These are phyloP conservation scores for Dacryopinax spathularia DNA, from an alignment of 768 basidiomycete genomes.

Conservation along the genomic window DNA sequence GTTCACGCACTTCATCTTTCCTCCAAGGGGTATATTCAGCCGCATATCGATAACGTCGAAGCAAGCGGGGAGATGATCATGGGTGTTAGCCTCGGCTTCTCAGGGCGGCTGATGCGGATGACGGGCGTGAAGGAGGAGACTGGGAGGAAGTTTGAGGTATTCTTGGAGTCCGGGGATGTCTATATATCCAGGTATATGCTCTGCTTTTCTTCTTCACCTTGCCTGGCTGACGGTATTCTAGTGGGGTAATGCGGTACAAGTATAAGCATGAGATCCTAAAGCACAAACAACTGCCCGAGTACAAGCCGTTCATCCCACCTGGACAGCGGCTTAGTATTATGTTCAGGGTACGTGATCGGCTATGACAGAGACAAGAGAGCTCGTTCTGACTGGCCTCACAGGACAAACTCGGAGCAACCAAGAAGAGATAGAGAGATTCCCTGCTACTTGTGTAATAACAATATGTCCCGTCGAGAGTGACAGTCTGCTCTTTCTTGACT, in stretches of 20 bases:
- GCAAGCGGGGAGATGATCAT: constrained; percentile 26
- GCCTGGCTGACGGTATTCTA: constrained; percentile 5
- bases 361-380: not conserved
- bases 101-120: constrained; percentile 22
- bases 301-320: constrained; percentile 12
- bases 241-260: constrained; percentile 24
- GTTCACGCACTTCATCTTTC: constrained; percentile 29
- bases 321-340: constrained; percentile 27
- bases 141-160: constrained; percentile 21
- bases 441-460: too few species aligned
- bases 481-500: too few species aligned
- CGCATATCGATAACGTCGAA: constrained; percentile 29
- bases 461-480: too few species aligned
- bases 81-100: constrained; percentile 26
- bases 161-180: constrained; percentile 23
- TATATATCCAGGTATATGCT: constrained; percentile 26
- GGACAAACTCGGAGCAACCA: not conserved
- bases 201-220: not conserved
- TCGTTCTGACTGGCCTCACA: not conserved
- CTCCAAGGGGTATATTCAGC: constrained; percentile 24
- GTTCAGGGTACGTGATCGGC: constrained; percentile 23
- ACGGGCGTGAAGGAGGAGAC: constrained; percentile 10
- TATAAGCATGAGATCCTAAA: constrained; percentile 27
- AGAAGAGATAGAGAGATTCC: too few species aligned
- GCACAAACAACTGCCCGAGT: constrained; percentile 17